phyloP scores from a whole-genome alignment of 768 basidiomycete species.

The Auricularia auricula-judae region DNA sequence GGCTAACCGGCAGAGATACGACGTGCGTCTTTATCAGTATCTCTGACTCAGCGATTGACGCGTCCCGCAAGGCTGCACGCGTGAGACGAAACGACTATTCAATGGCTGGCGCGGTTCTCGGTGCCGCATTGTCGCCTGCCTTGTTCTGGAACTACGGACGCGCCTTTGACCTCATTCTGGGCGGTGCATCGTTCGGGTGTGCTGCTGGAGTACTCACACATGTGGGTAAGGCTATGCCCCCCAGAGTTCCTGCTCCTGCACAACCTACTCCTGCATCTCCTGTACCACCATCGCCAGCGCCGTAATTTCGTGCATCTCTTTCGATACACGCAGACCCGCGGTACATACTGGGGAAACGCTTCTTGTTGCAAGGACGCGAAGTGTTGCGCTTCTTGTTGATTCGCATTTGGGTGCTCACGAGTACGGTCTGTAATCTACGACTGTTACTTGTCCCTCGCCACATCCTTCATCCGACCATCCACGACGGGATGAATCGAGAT shows the following conservation, averaged over 20 bases:
- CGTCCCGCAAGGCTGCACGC: constrained; percentile 35
- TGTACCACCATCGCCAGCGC: too few relatives aligned
- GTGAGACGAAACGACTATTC: constrained; percentile 63
- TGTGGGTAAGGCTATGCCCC: background rate
- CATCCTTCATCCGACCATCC: constrained; percentile 26
- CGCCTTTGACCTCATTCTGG: background rate
- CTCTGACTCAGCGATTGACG: background rate
- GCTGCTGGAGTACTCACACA: background rate
- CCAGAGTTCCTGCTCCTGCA: too few relatives aligned
- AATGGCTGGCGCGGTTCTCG: constrained; percentile 59
- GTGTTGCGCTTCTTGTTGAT: too few relatives aligned
- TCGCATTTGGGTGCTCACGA: too few relatives aligned
- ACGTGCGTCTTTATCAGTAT: constrained; percentile 1
- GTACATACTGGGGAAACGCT: too few relatives aligned
- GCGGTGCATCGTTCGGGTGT: background rate
- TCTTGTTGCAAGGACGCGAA: too few relatives aligned
- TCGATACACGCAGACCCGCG: background rate
- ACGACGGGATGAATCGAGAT: constrained; percentile 21
- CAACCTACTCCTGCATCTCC: too few relatives aligned
- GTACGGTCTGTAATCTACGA: background rate
- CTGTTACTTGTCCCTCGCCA: background rate
- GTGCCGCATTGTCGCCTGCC: constrained; percentile 53
- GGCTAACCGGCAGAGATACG: background rate
- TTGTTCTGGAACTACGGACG: constrained; percentile 47
- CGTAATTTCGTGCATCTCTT: too few relatives aligned